Evolutionary conservation across 1,139 yeast species (phyloP), one percentile per base, ranked within the genome.

Genomic region (Blastobotrys serpentis): DNA sequence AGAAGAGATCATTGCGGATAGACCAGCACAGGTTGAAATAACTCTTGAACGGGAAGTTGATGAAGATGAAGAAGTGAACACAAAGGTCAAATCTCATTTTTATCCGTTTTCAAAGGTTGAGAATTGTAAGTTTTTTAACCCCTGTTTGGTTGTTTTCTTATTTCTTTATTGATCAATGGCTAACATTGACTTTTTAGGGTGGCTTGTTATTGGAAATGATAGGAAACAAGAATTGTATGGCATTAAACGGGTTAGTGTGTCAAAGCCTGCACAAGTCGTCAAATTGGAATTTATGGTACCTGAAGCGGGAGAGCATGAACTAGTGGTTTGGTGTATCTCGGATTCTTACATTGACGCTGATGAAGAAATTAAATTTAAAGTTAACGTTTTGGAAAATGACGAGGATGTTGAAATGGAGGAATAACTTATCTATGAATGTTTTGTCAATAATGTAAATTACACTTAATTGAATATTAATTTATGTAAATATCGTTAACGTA

Each of bases 291-390:
- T 86, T 55, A 71, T 80, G 0, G 64, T 86, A 16, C 83, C 89
- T 0, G 73, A 68, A 2, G 65, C 76, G 2, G 96, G 96, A 0
- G 65, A 69, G 5, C 84, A 82, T 50, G 65, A 74, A 10, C 67
- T 89, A 36, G 78, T 82, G 0, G 69, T 88, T 2, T 90, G 95
- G 95, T 83, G 92, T 61, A 78, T 90, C 67, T 86, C 97, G 67
- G 98, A 90, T 62, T 84, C 95, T 0, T 92, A 90, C 61, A 60
- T 87, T 25, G 98, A 89, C 63, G 95, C 89, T 2, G 98, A 92
- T 63, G 87, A 86, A 63, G 96, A 90, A 67, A 75, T 81, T 19
- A 65, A 66, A 25, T 71, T 86, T 47, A 76, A 73, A 19, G 64
- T 82, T 7, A 71, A 73, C 10, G 82, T 77, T 16, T 63, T 57